A percentile compares a stretch with the other conserved stretches of the same genome.
Conservation (phyloP, 139 green algal species). For the Chlorella sp. region DNA sequence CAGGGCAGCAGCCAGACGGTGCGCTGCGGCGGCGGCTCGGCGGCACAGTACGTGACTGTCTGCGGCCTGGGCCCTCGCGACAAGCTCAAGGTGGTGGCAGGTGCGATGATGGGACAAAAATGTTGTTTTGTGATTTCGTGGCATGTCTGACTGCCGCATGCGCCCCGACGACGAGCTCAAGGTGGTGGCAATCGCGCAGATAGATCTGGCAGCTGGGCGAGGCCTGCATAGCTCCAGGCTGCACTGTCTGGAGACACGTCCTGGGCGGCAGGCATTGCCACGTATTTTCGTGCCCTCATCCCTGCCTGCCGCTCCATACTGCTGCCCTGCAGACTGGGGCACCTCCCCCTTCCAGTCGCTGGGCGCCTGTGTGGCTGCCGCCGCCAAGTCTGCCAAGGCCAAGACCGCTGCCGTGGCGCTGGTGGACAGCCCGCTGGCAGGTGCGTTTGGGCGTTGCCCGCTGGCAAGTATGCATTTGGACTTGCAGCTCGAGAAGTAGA, state of each 20-base stretch:
- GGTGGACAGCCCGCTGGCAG: conserved; percentile 24
- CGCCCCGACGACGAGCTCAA: conserved; percentile 60
- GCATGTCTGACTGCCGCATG: conserved; percentile 29
- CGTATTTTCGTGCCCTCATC: background rate
- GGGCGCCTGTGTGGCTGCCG: conserved; percentile 52
- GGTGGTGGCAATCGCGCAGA: background rate
- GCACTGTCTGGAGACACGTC: no score
- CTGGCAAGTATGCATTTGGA: no score
- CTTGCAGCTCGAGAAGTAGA: no score
- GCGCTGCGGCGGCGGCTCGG: conserved; percentile 22
- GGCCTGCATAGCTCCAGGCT: no score
- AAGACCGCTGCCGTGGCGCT: conserved; percentile 55
- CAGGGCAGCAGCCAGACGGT: conserved; percentile 45
- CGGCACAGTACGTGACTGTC: conserved; percentile 59
- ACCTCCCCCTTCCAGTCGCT: conserved; percentile 61
- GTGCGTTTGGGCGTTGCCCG: background rate
- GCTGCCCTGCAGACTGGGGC: conserved; percentile 60
- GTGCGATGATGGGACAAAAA: background rate
- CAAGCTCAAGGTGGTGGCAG: conserved; percentile 33
- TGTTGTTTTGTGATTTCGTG: no score
- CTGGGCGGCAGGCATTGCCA: no score
- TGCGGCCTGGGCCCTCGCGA: conserved; percentile 75
- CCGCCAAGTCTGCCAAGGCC: conserved; percentile 67
- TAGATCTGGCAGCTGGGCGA: no score
- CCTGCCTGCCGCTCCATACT: no score